These are phyloP conservation scores for Xerocomus potaroensis DNA, from an alignment of 768 basidiomycete species.

Conservation along the genomic window DNA sequence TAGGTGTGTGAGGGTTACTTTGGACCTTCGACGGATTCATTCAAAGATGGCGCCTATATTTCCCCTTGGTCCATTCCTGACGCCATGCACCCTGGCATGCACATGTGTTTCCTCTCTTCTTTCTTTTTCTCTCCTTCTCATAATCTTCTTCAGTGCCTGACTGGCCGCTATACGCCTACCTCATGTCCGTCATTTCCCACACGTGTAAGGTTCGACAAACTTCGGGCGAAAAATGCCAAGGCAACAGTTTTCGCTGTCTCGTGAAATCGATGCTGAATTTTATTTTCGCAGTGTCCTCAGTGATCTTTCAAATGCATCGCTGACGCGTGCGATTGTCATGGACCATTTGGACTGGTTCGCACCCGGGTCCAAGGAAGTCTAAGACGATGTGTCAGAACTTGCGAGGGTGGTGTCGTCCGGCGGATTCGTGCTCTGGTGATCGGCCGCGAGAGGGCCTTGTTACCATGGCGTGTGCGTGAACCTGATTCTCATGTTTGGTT, in stretches of 20 bases:
- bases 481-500: neutral
- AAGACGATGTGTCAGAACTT: constrained; percentile 53
- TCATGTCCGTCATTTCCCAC: constrained; percentile 66
- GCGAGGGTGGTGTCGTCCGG: constrained; percentile 52
- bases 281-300: constrained; percentile 38
- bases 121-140: constrained; percentile 2
- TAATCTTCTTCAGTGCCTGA: constrained; percentile 29
- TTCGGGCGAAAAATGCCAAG: constrained; percentile 45
- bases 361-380: constrained; percentile 43
- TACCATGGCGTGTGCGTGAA: constrained; percentile 47
- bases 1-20: constrained; percentile 48
- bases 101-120: too few relatives aligned
- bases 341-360: constrained; percentile 64
- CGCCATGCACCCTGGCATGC: neutral
- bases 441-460: constrained; percentile 62
- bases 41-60: constrained; percentile 64
- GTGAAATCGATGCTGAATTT: neutral
- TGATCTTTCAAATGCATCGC: constrained; percentile 41
- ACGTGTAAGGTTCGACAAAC: constrained; percentile 50
- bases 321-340: constrained; percentile 68
- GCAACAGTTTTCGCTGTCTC: constrained; percentile 26
- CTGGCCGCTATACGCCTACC: constrained; percentile 52
- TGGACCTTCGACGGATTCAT: constrained; percentile 43
- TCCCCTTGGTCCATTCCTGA: constrained; percentile 42
- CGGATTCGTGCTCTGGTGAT: constrained; percentile 64